Evolutionary conservation across 495 filamentous ascomycete genomes (phyloP), one percentile per base, ranked within the genome.

Genomic region (Aspergillus nanangensis): DNA sequence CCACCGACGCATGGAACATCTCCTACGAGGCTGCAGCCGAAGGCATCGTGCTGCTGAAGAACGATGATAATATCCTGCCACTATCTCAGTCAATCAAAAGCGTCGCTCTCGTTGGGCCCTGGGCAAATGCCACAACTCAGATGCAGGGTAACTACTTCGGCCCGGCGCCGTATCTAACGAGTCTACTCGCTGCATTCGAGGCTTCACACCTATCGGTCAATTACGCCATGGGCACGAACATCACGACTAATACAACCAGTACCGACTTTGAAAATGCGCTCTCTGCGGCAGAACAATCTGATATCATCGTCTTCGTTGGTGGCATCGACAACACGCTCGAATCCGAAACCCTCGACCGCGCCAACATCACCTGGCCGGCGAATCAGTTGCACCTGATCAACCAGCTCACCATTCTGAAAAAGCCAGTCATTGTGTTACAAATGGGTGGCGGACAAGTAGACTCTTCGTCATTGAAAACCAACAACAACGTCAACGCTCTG

Each of bases 141-240:
- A 66, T 86, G 65, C 80, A 79, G 45, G 82, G 81, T 4, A 81
- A 79, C 48, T 86, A 84, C 58, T 68, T 53, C 44, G 79, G 79
- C 3, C 60, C 58, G 1, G 70, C 82, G 5, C 79, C 77, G 9
- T 82, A 80, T 53, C 62, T 82, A 3, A 73, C 66, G 35, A 75
- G 73, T 15, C 78, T 77, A 0, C 55, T 80, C 3, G 72, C 70
- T 2, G 78, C 76, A 15, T 61, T 78, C 31, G 44, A 71, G 11
- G 42, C 41, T 44, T 72, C 49, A 51, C 62, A 18, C 49, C 68
- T 56, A 51, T 58, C n/a, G 1, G 71, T 81, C n/a, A 70, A 68
- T 44, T 79, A 77, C 38, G 72, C 73, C 0, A 52, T 59, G 42
- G 51, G 80, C 57, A 53, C 68, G 46, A 55, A 67, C 57, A 51